Conservation (phyloP, 768 basidiomycete species). For the Pisolithus marmoratus region DNA sequence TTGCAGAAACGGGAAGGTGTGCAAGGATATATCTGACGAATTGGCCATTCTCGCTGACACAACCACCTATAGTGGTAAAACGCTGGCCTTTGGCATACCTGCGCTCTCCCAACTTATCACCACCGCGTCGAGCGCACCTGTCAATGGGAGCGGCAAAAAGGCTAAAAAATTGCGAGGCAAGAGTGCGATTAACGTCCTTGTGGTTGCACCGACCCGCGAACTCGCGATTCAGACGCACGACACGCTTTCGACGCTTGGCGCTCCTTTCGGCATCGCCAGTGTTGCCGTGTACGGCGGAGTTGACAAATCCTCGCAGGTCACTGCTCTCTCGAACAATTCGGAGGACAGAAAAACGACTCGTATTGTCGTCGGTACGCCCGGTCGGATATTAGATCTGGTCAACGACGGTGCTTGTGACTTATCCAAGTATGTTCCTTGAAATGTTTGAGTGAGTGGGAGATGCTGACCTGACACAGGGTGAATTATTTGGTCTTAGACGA, state of each 20-base stretch:
- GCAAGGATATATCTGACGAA: conserved; percentile 6
- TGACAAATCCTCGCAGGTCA: conserved; percentile 77
- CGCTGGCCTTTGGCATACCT: conserved; percentile 92
- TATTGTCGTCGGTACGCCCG: conserved; percentile 94
- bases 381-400: conserved; percentile 87
- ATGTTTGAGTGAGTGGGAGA: neutral
- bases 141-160: conserved; percentile 21
- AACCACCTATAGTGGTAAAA: conserved; percentile 69
- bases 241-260: conserved; percentile 67
- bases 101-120: conserved; percentile 66
- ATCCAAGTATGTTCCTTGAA: conserved; percentile 46
- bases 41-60: neutral
- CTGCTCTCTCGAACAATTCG: conserved; percentile 52
- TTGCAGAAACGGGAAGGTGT: conserved; percentile 92
- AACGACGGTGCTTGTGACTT: conserved; percentile 83
- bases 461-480: conserved; percentile 45
- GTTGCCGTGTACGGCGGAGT: conserved; percentile 97
- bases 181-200: conserved; percentile 55
- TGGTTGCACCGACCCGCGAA: conserved; percentile 94
- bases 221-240: conserved; percentile 94
- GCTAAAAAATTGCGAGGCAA: conserved; percentile 23
- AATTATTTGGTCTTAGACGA: conserved; percentile 93
- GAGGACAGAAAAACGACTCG: conserved; percentile 50
- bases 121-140: conserved; percentile 12
- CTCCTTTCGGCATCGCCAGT: conserved; percentile 67